Evolutionary conservation across 768 basidiomycete species (phyloP).

Genomic region (Boletus subparvulus): DNA sequence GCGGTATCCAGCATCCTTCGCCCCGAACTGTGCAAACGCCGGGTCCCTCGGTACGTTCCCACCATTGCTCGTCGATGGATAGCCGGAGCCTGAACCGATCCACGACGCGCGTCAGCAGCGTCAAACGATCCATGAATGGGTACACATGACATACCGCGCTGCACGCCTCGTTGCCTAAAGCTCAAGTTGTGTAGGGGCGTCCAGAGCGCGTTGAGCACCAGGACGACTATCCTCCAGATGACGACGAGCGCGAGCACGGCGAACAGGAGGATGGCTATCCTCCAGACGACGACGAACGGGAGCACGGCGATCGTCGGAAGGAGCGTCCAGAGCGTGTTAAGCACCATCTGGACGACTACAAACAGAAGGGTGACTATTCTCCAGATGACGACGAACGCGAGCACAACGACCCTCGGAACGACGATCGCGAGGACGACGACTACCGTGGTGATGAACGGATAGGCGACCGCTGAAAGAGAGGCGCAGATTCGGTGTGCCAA

Average conservation of each 20-base stretch:
- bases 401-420: neutral
- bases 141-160: neutral
- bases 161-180: too few relatives aligned
- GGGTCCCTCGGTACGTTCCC: constrained; percentile 13
- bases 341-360: neutral
- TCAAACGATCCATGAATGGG: neutral
- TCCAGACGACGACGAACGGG: too few relatives aligned
- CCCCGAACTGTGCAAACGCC: constrained; percentile 5
- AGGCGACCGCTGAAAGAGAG: too few relatives aligned
- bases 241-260: too few relatives aligned
- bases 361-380: too few relatives aligned
- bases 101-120: neutral
- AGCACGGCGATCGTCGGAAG: neutral
- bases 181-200: too few relatives aligned
- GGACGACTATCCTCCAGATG: neutral
- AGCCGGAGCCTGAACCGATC: constrained; percentile 13
- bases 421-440: neutral
- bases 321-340: neutral
- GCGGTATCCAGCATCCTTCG: constrained; percentile 5
- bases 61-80: constrained; percentile 22
- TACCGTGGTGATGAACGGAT: too few relatives aligned
- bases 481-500: too few relatives aligned
- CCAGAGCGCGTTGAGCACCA: neutral
- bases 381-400: too few relatives aligned
- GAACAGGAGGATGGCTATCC: too few relatives aligned